Conservation (phyloP, 257 asterid species). For the Capsicum baccatum region DNA sequence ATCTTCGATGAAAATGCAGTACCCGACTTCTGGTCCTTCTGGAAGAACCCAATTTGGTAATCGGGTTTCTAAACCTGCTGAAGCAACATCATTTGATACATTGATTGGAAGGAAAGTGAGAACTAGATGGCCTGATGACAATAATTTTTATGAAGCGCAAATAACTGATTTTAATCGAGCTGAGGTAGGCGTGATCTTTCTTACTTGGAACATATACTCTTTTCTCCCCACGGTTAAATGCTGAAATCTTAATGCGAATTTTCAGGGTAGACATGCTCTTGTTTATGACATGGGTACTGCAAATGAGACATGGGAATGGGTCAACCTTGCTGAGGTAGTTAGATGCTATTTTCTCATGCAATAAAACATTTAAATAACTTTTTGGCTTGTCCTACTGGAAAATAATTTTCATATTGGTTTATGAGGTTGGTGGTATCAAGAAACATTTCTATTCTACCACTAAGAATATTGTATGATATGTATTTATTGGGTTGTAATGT, state of each 20-base stretch:
- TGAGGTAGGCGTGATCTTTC: slow-evolving; percentile 49
- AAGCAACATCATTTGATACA: slow-evolving; percentile 57
- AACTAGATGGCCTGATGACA: slow-evolving; percentile 92
- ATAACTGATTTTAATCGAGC: slow-evolving; percentile 60
- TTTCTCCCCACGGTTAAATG: slow-evolving; percentile 19
- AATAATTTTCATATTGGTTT: slow-evolving; percentile 1
- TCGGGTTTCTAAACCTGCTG: slow-evolving; percentile 55
- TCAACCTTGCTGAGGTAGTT: slow-evolving; percentile 75
- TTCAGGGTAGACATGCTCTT: slow-evolving; percentile 74
- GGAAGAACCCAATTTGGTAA: slow-evolving; percentile 81
- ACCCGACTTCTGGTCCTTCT: slow-evolving; percentile 62
- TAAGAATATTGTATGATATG: slow-evolving; percentile 9
- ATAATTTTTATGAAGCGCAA: slow-evolving; percentile 74
- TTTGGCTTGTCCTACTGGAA: slow-evolving; percentile 13
- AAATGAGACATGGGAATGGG: slow-evolving; percentile 78
- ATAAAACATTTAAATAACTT: slow-evolving; percentile 12
- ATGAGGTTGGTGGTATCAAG: background rate
- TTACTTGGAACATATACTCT: slow-evolving; percentile 30
- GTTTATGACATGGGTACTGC: slow-evolving; percentile 64
- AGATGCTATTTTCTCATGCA: slow-evolving; percentile 32
- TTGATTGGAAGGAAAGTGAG: slow-evolving; percentile 65
- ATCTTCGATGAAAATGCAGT: slow-evolving; percentile 69
- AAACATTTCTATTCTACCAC: slow-evolving; percentile 6
- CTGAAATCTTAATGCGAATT: slow-evolving; percentile 24
- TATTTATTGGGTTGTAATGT: slow-evolving; percentile 12